Conservation (phyloP, 228 moss, liverwort and hornwort genomes). For the Sphagnum magellanicum region DNA sequence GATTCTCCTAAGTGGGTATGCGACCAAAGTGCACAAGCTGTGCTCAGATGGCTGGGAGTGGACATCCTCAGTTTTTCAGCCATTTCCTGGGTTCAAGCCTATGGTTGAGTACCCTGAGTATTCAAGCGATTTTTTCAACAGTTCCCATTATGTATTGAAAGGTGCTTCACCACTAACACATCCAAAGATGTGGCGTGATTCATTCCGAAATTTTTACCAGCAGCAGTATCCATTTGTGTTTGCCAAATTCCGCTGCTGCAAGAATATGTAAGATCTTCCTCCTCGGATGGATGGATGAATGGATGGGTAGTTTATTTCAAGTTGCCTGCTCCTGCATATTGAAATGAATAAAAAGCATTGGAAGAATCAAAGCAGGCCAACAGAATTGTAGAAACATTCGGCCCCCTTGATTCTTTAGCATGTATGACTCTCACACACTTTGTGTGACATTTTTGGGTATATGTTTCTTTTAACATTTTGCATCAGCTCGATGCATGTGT, state of each 20-base stretch:
- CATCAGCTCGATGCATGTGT: too few relatives aligned
- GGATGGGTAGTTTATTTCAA: too few relatives aligned
- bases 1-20: conserved; percentile 16
- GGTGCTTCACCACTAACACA: conserved; percentile 33
- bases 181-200: conserved; percentile 23
- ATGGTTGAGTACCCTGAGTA: conserved; percentile 41
- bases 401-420: too few relatives aligned
- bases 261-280: too few relatives aligned
- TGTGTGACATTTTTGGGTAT: too few relatives aligned
- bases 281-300: too few relatives aligned
- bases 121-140: conserved; percentile 30
- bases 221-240: conserved; percentile 26
- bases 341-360: too few relatives aligned
- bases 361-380: too few relatives aligned
- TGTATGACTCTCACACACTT: too few relatives aligned
- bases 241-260: conserved; percentile 38
- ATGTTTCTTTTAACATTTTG: too few relatives aligned
- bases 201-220: conserved; percentile 34
- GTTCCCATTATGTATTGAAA: conserved; percentile 27
- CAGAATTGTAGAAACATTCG: too few relatives aligned
- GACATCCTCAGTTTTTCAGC: conserved; percentile 27
- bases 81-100: conserved; percentile 32
- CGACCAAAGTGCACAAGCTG: conserved; percentile 12
- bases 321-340: too few relatives aligned
- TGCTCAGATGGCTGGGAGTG: conserved; percentile 34